Evolutionary conservation across 1,284 basidiomycete species (phyloP).

Genomic region (Cutaneotrichosporon dermatis): DNA sequence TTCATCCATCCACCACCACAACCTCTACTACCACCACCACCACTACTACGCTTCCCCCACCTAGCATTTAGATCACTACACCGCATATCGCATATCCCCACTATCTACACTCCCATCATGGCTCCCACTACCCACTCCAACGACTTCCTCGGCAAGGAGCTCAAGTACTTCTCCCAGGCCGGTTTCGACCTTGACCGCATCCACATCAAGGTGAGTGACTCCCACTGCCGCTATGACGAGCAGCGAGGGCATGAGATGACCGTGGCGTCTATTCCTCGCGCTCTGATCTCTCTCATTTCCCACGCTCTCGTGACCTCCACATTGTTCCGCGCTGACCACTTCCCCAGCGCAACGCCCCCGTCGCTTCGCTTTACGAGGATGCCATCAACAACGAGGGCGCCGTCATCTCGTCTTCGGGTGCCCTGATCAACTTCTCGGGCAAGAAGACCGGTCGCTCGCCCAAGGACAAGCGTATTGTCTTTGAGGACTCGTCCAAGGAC

Average conservation of each 20-base stretch:
- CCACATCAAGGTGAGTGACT: conserved; percentile 48
- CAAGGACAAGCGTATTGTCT: conserved; percentile 99
- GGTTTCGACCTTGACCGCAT: conserved; percentile 83
- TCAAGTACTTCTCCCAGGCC: conserved; percentile 97
- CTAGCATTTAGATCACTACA: conserved; percentile 10
- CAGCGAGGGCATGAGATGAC: too few species aligned
- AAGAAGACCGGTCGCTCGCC: conserved; percentile 98
- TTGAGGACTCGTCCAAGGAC: conserved; percentile 93
- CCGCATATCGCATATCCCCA: conserved; percentile 2
- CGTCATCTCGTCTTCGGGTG: conserved; percentile 91
- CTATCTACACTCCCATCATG: conserved; percentile 23
- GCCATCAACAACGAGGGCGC: conserved; percentile 97
- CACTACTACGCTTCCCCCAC: not conserved
- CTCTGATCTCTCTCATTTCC: not conserved
- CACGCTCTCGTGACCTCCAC: not conserved
- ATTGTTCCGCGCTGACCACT: not conserved
- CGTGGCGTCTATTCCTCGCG: too few species aligned
- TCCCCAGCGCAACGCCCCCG: conserved; percentile 88
- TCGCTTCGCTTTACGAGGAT: conserved; percentile 95
- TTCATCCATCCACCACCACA: conserved; percentile 2
- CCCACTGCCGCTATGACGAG: too few species aligned
- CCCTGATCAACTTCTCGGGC: conserved; percentile 98
- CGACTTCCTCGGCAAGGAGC: conserved; percentile 73
- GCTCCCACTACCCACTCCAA: conserved; percentile 39
- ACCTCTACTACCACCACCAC: not conserved